These are phyloP conservation scores for Heteromeles arbutifolia DNA, from an alignment of 306 rosid species.

Conservation along the genomic window DNA sequence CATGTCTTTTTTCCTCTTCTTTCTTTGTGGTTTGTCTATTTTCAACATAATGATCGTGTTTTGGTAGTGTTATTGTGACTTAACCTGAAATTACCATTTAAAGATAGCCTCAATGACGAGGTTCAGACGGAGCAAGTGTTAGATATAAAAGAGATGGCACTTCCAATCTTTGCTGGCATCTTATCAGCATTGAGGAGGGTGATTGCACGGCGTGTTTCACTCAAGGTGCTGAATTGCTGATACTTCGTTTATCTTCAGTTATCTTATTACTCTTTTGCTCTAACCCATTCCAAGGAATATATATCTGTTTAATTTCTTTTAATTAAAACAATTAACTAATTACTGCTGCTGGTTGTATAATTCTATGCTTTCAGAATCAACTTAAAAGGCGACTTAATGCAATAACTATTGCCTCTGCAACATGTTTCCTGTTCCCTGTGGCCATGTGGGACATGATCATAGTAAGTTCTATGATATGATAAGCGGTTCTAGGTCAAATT, in stretches of 20 bases:
- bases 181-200: constrained; percentile 90
- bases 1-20: not conserved
- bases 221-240: constrained; percentile 52
- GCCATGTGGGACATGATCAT: constrained; percentile 96
- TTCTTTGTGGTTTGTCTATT: constrained; percentile 2
- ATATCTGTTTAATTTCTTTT: constrained; percentile 2
- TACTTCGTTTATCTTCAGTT: not conserved
- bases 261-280: constrained; percentile 6
- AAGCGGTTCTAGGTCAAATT: constrained; percentile 5
- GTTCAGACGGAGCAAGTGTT: constrained; percentile 53
- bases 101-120: constrained; percentile 59
- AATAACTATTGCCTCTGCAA: constrained; percentile 86
- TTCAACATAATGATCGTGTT: not conserved
- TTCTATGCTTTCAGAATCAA: constrained; percentile 67
- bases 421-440: constrained; percentile 92
- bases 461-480: constrained; percentile 43
- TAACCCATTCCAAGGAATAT: constrained; percentile 13
- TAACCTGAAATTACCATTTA: constrained; percentile 68
- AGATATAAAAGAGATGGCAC: constrained; percentile 61
- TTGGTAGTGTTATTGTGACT: constrained; percentile 34
- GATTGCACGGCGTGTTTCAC: constrained; percentile 86
- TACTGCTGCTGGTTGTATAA: constrained; percentile 17
- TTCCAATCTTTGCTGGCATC: constrained; percentile 86
- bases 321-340: constrained; percentile 12
- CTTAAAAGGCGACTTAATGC: constrained; percentile 94